Base-by-base conservation (phyloP, 2,329 filamentous ascomycete genomes). In the Beauveria sp. region DNA sequence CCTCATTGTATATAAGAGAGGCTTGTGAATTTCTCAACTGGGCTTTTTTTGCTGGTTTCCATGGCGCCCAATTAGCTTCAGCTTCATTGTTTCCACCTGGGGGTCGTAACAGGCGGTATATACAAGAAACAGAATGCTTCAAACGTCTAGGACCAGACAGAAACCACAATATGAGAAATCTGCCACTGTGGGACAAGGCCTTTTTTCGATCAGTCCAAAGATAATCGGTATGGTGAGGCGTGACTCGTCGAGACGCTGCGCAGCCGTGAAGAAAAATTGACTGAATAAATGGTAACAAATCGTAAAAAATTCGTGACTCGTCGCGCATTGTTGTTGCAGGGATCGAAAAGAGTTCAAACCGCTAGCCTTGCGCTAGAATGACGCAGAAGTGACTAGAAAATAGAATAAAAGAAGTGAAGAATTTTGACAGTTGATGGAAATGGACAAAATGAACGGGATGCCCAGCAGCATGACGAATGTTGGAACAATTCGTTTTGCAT, bases 71-170 rank as follows among this genome's bases (percentile, higher is more conserved):
- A 51, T 14, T 20, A 34, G 20, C 20, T 22, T 40, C 37, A n/a
- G 55, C 64, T 68, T 67, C 66, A 68, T 67, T n/a, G 12, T 50
- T 68, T 63, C 68, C 69, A 70, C 72, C 72, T 74, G 72, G 67
- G 66, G 65, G 64, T 72, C 72, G 67, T 74, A 70, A 74, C 72
- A 74, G 72, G 72, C 66, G 55, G 40, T 61, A 51, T 40, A 59
- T 51, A 30, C 48, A 20, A 55, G 18, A 26, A 30, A 51, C 24
- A 43, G 20, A 44, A 20, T 4, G 26, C 37, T 6, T 52, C 34
- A 26, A 52, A 6, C 9, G 22, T 37, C 28, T 18, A 41, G 55
- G 69, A 65, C 66, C 67, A 67, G 68, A 65, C 65, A 64, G 61
- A 65, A 67, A 64, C 62, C 65, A 67, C 62, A 64, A 63, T 54